Percentiles rank a stretch among this genome's conserved stretches.
These are phyloP conservation scores for Schwanniomyces sp. DNA, from an alignment of 805 yeast genomes.

Conservation along the genomic window DNA sequence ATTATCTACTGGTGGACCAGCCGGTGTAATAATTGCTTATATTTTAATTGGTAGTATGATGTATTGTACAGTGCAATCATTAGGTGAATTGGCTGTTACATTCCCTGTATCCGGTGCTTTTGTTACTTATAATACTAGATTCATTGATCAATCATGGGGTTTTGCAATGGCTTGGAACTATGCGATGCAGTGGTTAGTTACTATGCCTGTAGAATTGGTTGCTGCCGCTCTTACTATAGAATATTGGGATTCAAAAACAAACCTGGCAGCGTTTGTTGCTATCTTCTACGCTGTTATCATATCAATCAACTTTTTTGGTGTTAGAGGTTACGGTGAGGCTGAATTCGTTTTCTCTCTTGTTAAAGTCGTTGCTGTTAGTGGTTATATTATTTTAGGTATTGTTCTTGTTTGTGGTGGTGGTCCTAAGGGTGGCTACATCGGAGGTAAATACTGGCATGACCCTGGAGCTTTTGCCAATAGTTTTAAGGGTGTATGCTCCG, in stretches of 20 bases:
- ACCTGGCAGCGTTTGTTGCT: slow-evolving; percentile 63
- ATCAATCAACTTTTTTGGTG: slow-evolving; percentile 48
- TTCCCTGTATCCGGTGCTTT: slow-evolving; percentile 72
- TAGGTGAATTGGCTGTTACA: slow-evolving; percentile 62
- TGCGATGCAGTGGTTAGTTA: slow-evolving; percentile 54
- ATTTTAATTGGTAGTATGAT: slow-evolving; percentile 56
- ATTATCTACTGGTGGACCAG: slow-evolving; percentile 71
- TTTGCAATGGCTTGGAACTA: slow-evolving; percentile 59
- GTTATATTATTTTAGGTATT: slow-evolving; percentile 54
- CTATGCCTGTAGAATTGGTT: slow-evolving; percentile 59
- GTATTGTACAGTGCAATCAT: slow-evolving; percentile 47
- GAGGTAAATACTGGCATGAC: slow-evolving; percentile 49
- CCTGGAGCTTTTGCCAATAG: slow-evolving; percentile 59
- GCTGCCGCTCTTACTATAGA: slow-evolving; percentile 58
- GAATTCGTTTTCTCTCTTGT: slow-evolving; percentile 65
- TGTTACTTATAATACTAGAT: slow-evolving; percentile 57
- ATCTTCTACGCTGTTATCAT: slow-evolving; percentile 51
- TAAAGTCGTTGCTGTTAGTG: slow-evolving; percentile 62
- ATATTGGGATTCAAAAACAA: slow-evolving; percentile 54
- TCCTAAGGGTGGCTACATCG: slow-evolving; percentile 48
- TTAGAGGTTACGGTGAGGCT: slow-evolving; percentile 61
- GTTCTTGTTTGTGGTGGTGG: slow-evolving; percentile 47
- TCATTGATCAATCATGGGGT: slow-evolving; percentile 61
- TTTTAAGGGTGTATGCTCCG: slow-evolving; percentile 39
- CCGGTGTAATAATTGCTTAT: slow-evolving; percentile 62